Conservation (phyloP, 495 filamentous ascomycete genomes). For the Pyrenula aspistea region DNA sequence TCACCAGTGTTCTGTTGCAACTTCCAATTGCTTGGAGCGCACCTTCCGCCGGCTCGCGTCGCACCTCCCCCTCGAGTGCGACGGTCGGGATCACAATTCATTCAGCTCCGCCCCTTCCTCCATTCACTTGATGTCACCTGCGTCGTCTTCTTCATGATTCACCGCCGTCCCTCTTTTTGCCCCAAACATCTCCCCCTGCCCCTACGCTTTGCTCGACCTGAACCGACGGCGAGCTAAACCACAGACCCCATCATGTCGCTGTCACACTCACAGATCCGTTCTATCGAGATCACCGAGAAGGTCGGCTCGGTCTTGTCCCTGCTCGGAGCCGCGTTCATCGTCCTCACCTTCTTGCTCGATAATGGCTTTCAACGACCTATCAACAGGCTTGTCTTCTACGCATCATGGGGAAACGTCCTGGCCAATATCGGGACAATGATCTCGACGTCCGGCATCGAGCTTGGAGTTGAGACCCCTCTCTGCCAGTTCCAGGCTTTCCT, state of each 20-base stretch:
- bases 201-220: too few relatives aligned
- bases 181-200: too few relatives aligned
- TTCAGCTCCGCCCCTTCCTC: not conserved
- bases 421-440: slow-evolving; percentile 72
- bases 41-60: not conserved
- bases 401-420: slow-evolving; percentile 72
- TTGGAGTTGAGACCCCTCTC: slow-evolving; percentile 31
- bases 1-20: not conserved
- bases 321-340: slow-evolving; percentile 59
- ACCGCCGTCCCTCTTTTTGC: too few relatives aligned
- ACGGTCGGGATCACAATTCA: not conserved
- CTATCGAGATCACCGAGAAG: slow-evolving; percentile 53
- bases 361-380: slow-evolving; percentile 58
- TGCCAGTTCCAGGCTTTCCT: slow-evolving; percentile 73
- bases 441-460: slow-evolving; percentile 39
- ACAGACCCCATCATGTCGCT: not conserved
- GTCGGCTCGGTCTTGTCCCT: slow-evolving; percentile 60
- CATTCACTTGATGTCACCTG: not conserved
- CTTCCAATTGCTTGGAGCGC: not conserved
- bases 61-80: not conserved
- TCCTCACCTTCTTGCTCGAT: slow-evolving; percentile 51
- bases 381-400: slow-evolving; percentile 77
- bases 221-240: too few relatives aligned
- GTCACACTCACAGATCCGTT: slow-evolving; percentile 12
- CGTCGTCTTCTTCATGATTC: not conserved